phyloP scores from a whole-genome alignment of 345 rosid species.

The Lepidium didymum region DNA sequence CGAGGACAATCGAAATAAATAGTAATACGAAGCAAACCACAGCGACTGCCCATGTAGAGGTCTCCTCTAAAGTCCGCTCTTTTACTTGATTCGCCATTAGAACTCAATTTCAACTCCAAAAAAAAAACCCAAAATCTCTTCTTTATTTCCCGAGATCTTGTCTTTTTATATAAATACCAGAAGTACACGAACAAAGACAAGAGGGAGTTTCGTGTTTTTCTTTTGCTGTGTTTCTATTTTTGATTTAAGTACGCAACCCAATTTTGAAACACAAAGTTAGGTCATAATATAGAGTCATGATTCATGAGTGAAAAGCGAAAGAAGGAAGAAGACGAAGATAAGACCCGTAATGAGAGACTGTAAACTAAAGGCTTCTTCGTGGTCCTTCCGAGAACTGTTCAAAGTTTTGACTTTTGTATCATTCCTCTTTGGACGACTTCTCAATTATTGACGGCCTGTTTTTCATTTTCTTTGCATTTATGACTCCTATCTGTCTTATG shows the following conservation, averaged over 20 bases:
- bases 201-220: not conserved
- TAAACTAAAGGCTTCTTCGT: not conserved
- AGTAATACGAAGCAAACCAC: conserved; percentile 65
- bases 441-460: not conserved
- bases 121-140: not conserved
- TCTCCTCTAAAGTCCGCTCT: conserved; percentile 40
- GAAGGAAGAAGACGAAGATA: conserved; percentile 4
- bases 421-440: not conserved
- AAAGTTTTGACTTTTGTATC: not conserved
- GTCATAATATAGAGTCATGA: not conserved
- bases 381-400: conserved; percentile 1
- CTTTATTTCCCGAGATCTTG: not conserved
- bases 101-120: not conserved
- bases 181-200: not conserved
- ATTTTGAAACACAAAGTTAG: not conserved
- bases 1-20: conserved; percentile 43
- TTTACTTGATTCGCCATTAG: conserved; percentile 13
- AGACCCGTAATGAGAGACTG: conserved; percentile 1
- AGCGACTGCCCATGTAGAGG: conserved; percentile 91
- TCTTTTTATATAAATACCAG: not conserved
- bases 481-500: not conserved
- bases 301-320: not conserved
- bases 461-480: not conserved
- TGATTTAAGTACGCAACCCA: not conserved
- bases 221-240: not conserved